Evolutionary conservation across 345 rosid genomes (phyloP), one percentile per base, ranked within the genome.

Genomic region (Sisymbrium altissimum): DNA sequence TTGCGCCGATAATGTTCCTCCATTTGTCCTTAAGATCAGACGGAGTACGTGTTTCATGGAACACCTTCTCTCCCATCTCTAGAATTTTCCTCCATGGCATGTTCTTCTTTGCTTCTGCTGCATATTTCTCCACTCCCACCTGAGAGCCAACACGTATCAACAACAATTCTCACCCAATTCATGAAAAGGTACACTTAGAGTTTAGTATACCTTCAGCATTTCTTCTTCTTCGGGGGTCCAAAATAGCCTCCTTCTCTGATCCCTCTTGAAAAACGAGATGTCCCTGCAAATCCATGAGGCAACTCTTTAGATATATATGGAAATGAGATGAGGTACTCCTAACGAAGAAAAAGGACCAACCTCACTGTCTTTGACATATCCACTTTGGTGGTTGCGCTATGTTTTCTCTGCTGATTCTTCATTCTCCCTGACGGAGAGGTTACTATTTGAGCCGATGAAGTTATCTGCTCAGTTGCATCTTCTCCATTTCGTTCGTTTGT

Each of bases 21-120:
- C 96, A 91, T 69, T 91, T 93, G 72, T 89, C 92, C 78, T 86
- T 89, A 35, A 93, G 96, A 80, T 89, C 97, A 54, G 70, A 13
- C 0, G 98, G 89, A 30, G 79, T 80, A 36, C 97, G 90, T 44
- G 83, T 83, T 48, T 62, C 39, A 32, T 88, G 54, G 43, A 91
- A 93, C 66, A 87, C 83, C 21, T 70, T 76, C 7, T n/a, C 71
- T 66, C 98, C 97, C 81, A 81, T 84, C 17, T 89, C 91, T 79
- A 91, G 71, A 65, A 93, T 81, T 77, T 86, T 94, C 74, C 81
- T 83, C 96, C 96, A 94, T 9, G 98, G 92, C 48, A 89, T 56
- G 79, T 91, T 86, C 81, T 83, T 91, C 5, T 83, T 87, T 14
- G 33, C 66, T 35, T 65, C 48, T 45, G 36, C 71, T 9, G 87